Evolutionary conservation across 441 rosid genomes (phyloP).

Genomic region (Arabidopsis hybrid): DNA sequence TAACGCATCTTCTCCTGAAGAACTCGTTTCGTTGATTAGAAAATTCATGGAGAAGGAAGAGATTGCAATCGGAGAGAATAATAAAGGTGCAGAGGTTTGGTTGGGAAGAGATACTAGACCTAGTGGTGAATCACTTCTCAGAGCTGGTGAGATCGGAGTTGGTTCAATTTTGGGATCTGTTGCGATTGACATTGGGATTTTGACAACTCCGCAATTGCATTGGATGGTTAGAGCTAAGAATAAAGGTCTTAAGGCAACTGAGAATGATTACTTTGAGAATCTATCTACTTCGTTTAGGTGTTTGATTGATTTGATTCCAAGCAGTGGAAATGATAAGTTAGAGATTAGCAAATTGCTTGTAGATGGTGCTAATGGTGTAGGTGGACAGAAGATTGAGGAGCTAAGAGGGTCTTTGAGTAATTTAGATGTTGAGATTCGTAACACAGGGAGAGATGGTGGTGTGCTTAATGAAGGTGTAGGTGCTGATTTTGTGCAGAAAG

Average conservation of each 20-base stretch:
- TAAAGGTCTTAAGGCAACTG: slow-evolving; percentile 69
- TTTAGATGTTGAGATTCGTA: slow-evolving; percentile 70
- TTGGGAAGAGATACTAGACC: slow-evolving; percentile 96
- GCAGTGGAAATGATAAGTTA: slow-evolving; percentile 30
- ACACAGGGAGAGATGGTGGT: slow-evolving; percentile 73
- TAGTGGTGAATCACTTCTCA: slow-evolving; percentile 85
- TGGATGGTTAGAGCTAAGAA: slow-evolving; percentile 95
- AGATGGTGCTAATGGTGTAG: slow-evolving; percentile 96
- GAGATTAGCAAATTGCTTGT: slow-evolving; percentile 59
- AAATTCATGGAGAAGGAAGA: slow-evolving; percentile 71
- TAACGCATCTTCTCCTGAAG: slow-evolving; percentile 59
- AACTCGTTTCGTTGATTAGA: slow-evolving; percentile 61
- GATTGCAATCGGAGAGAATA: slow-evolving; percentile 54
- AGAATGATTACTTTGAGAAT: slow-evolving; percentile 76
- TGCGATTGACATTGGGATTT: slow-evolving; percentile 67
- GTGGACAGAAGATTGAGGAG: slow-evolving; percentile 75
- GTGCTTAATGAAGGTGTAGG: slow-evolving; percentile 87
- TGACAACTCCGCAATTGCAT: slow-evolving; percentile 92
- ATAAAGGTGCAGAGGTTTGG: slow-evolving; percentile 56
- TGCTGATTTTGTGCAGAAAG: slow-evolving; percentile 96
- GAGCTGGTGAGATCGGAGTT: slow-evolving; percentile 80
- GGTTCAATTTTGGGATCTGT: slow-evolving; percentile 68
- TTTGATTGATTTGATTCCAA: slow-evolving; percentile 70
- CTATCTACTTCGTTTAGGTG: slow-evolving; percentile 73
- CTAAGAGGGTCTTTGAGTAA: slow-evolving; percentile 59